Base-by-base conservation (phyloP, 148 eudicot species). In the Spergularia marina region DNA sequence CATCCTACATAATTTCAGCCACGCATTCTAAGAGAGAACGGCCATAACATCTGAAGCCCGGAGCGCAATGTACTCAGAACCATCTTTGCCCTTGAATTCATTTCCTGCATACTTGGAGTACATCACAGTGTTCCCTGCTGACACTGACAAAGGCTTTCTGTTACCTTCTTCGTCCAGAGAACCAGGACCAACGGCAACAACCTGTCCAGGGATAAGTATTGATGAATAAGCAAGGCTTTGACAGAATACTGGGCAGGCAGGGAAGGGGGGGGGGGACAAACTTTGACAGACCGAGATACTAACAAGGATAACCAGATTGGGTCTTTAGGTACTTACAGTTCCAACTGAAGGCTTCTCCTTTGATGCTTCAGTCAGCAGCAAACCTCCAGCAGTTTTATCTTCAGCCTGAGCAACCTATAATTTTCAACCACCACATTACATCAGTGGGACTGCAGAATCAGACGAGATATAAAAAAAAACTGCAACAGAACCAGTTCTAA, bases 301-400 rank as follows among this genome's bases (percentile, higher is more conserved):
- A 65, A 18, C 13, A 65, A 17, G 52, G 25, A 62, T 12, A 39
- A 20, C 16, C 51, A 12, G 34, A 15, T 30, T 53, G 53, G 65
- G 13, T 54, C 0, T 39, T 34, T 44, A 12, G 71, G 59, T 74
- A 14, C 58, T 89, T 86, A 93, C 98, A n/a, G 89, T 89, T 82
- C 98, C 98, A 72, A 86, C 78, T 62, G 96, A 91, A 53, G 98
- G 98, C 83, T 89, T 93, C 80, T 93, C 96, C 86, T 91, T 93
- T 53, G 84, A 64, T 67, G 96, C 89, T 72, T 89, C 90, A 0
- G 98, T 89, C 65, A 93, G 80, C 62, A 91, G 79, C 82, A 93
- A 75, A 44, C 98, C 98, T 55, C 96, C 96, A 21, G 96, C 90
- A 17, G 98, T 93, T 76, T 81, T 88, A 51, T 84, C 83, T 85